Percentiles rank a stretch among this genome's conserved stretches.
phyloP scores from a whole-genome alignment of 768 basidiomycete species.

The Amanita subjunquillea region DNA sequence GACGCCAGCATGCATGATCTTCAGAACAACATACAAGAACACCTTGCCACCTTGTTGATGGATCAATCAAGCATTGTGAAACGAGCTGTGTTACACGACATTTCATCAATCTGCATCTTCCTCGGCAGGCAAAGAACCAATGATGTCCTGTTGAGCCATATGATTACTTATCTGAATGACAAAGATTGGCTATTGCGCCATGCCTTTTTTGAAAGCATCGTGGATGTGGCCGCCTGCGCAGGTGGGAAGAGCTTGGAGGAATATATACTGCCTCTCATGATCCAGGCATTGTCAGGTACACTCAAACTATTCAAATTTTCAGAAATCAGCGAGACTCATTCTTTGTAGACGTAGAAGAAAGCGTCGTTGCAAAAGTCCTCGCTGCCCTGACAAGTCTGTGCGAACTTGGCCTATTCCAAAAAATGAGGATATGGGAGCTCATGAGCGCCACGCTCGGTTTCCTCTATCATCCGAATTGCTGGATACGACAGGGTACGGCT shows the following conservation, averaged over 20 bases:
- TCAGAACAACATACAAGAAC: conserved; percentile 77
- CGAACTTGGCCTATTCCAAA: conserved; percentile 83
- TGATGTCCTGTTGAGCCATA: conserved; percentile 86
- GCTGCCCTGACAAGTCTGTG: conserved; percentile 79
- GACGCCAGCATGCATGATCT: conserved; percentile 82
- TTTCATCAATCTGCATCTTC: conserved; percentile 87
- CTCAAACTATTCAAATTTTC: background rate
- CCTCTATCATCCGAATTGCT: conserved; percentile 89
- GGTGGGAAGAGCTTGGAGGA: conserved; percentile 89
- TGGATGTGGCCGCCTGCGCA: conserved; percentile 91
- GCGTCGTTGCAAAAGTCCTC: conserved; percentile 87
- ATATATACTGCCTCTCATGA: conserved; percentile 94
- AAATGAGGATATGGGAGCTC: conserved; percentile 95
- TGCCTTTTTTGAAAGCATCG: conserved; percentile 92
- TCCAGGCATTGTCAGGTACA: conserved; percentile 87
- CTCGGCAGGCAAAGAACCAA: conserved; percentile 89
- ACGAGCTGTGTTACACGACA: conserved; percentile 79
- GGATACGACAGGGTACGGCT: conserved; percentile 90
- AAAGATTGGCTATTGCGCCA: conserved; percentile 86
- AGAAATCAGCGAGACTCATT: background rate
- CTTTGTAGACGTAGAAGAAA: conserved; percentile 81
- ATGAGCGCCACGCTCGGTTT: conserved; percentile 85
- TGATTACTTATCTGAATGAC: conserved; percentile 83
- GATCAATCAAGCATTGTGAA: conserved; percentile 87
- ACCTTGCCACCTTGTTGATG: conserved; percentile 76